Percentiles rank a stretch among this genome's conserved stretches.
Evolutionary conservation across 1,284 basidiomycete genomes (phyloP).

Genomic region (Schizopora paradoxa): DNA sequence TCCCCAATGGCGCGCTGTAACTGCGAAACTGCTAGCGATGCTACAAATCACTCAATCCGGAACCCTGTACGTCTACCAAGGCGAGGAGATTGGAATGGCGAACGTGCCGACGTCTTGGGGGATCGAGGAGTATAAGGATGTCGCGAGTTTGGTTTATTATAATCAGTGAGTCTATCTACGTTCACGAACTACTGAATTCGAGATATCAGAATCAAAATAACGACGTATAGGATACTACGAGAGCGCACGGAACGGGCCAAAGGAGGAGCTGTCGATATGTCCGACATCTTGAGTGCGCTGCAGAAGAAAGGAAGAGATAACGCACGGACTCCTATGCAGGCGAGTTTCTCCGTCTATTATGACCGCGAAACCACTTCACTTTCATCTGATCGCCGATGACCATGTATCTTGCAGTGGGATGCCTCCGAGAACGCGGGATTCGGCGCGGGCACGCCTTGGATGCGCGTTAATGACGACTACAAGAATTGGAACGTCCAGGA

Average conservation of each 20-base stretch:
- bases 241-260: slow-evolving; percentile 34
- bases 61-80: slow-evolving; percentile 71
- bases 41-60: slow-evolving; percentile 58
- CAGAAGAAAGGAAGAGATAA: slow-evolving; percentile 68
- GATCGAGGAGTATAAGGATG: slow-evolving; percentile 69
- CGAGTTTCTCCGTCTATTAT: slow-evolving; percentile 19
- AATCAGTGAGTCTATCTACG: slow-evolving; percentile 30
- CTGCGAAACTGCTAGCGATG: slow-evolving; percentile 62
- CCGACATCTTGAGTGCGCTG: slow-evolving; percentile 50
- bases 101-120: slow-evolving; percentile 65
- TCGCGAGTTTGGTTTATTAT: slow-evolving; percentile 51
- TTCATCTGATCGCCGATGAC: slow-evolving; percentile 1
- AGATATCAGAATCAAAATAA: too few species aligned
- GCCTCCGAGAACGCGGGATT: slow-evolving; percentile 55
- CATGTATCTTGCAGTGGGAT: slow-evolving; percentile 47
- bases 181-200: slow-evolving; percentile 1
- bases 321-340: slow-evolving; percentile 63
- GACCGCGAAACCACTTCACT: slow-evolving; percentile 1
- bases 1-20: slow-evolving; percentile 44
- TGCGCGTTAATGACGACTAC: slow-evolving; percentile 72
- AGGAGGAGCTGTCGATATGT: slow-evolving; percentile 45
- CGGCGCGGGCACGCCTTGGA: slow-evolving; percentile 57
- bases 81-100: slow-evolving; percentile 65
- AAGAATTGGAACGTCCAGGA: slow-evolving; percentile 52
- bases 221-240: slow-evolving; percentile 32